Evolutionary conservation across 2,329 filamentous ascomycete species (phyloP).

Genomic region (Drechslera avenae): DNA sequence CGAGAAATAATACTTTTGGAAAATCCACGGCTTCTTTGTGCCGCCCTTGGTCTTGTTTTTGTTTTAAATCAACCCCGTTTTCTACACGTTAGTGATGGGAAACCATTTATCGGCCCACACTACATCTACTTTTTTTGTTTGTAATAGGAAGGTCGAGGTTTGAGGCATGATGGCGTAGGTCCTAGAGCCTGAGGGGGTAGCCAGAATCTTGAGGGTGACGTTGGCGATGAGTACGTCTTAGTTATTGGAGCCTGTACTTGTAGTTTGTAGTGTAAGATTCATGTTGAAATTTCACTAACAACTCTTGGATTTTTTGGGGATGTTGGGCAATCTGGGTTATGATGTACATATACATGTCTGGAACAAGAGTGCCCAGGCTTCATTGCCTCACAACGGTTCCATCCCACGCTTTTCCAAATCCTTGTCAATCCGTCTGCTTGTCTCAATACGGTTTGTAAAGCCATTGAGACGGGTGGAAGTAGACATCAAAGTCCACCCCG

Average conservation of each 20-base stretch:
- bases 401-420: neutral
- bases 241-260: neutral
- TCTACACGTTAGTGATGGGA: no score
- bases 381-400: neutral
- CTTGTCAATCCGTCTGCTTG: neutral
- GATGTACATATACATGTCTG: no score
- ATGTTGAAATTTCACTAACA: neutral
- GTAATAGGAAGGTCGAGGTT: slow-evolving; percentile 4
- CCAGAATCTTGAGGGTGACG: slow-evolving; percentile 15
- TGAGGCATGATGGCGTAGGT: slow-evolving; percentile 5
- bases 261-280: neutral
- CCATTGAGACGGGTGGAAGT: slow-evolving; percentile 66
- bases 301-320: no score
- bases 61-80: no score
- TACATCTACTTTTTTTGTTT: no score
- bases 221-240: neutral
- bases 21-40: no score
- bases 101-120: no score
- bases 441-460: slow-evolving; percentile 48
- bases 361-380: no score
- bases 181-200: slow-evolving; percentile 14
- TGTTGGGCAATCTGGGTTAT: no score
- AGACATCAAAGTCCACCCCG: slow-evolving; percentile 69
- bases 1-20: no score
- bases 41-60: no score